Base-by-base conservation (phyloP, 345 rosid species). In the Raphanus raphanistrum region DNA sequence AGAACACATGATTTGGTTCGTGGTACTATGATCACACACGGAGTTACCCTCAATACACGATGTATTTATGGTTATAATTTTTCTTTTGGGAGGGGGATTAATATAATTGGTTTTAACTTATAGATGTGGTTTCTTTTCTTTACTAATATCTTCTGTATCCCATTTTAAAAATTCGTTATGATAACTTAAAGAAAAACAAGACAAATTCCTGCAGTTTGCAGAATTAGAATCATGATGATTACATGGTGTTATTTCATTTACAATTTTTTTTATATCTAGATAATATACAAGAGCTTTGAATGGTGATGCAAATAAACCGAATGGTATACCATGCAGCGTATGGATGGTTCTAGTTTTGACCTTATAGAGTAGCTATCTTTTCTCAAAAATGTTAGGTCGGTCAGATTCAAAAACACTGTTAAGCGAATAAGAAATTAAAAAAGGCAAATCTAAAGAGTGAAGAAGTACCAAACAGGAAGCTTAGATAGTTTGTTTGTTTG, bases 1-100 rank as follows among this genome's bases (percentile, higher is more conserved):
- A 68, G 78, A 73, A 79, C 82, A 79, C 82, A 73, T 79, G 82
- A 79, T 79, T 38, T 68, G 82, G 78, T 79, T 73, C 78, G 82
- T 68, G 78, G 78, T 79, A 73, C 70, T 73, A 79, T 73, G 78
- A 73, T 79, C 74, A 73, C 78, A 79, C 68, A 35, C 60, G 78
- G 82, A 79, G 78, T 78, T 54, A 79, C 61, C 48, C 70, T 54
- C 71, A 50, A 61, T 65, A 73, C 50, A 79, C 74, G 78, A 72
- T 62, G 70, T 57, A 61, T 61, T 73, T 62, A 59, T 59, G 54
- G 52, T 32, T 63, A 38, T 70, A 35, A 61, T 63, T 31, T 72
- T 66, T 15, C 8, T 10, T 11, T 41, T 3, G 48, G 48, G 48
- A 3, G 48, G n/a, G 4, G 36, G 26, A 21, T 21, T 59, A n/a